Base-by-base conservation (phyloP, 179 eudicot genomes). In the Corrigiola litoralis region DNA sequence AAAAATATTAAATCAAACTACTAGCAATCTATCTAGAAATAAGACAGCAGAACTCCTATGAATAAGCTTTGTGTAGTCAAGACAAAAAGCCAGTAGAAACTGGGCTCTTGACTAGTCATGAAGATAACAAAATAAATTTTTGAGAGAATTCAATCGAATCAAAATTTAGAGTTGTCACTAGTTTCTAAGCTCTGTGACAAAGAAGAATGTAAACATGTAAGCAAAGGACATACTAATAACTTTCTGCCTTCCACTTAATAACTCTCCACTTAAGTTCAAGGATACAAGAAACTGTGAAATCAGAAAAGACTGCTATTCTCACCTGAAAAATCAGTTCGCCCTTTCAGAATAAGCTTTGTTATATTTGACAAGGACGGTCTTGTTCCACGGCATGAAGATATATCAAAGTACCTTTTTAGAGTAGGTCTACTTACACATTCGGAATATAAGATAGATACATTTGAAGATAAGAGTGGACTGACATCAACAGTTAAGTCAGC, bases 241-340 rank as follows among this genome's bases (percentile, higher is more conserved):
- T 5, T 31, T 18, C 3, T 49, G 17, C 18, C 54, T 23, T 21
- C 34, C 10, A 18, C 44, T 27, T 44, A 20, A 21, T 21, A 6
- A 29, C 31, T 34, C 46, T 48, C 54, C 12, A 29, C 23, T 13
- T 31, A 42, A 23, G n/a, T 24, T 6, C 31, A 9, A 12, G 37
- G 20, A 33, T 57, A 31, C n/a, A 37, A 21, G 16, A 40, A 50
- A 36, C 2, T 42, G 46, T 31, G 33, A 52, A 27, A 42, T 45
- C 52, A 29, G 36, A 49, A n/a, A 58, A 31, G 20, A 42, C 48
- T 21, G 50, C 0, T 29, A 40, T 4, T 58, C 83, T 57, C 80
- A 92, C 98, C 98, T 54, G 64, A 63, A 32, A 92, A 68, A 72
- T 92, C 96, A 51, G 68, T 82, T 46, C 89, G 80, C 24, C 98